These are phyloP conservation scores for Phyllosticta ampelicida DNA, from an alignment of 2,329 filamentous ascomycete species.

Conservation along the genomic window DNA sequence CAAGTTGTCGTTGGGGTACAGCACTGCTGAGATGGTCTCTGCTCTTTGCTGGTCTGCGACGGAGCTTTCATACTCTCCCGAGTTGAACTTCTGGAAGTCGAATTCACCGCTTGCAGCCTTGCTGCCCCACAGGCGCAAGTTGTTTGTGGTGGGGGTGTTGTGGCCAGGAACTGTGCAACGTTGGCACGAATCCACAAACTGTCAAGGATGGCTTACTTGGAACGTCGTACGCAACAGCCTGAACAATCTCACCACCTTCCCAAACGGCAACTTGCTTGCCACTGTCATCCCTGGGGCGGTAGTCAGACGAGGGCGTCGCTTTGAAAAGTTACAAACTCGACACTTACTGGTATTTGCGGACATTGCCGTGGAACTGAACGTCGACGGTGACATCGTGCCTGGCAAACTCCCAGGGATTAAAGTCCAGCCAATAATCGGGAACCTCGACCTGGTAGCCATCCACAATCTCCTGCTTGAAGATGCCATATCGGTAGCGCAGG, in stretches of 20 bases:
- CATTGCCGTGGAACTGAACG: conserved; percentile 90
- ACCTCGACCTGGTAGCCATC: conserved; percentile 97
- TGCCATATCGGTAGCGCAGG: conserved; percentile 81
- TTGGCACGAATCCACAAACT: conserved; percentile 10
- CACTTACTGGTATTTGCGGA: conserved; percentile 49
- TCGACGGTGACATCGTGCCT: conserved; percentile 92
- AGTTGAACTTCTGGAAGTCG: conserved; percentile 99
- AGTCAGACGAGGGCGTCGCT: conserved; percentile 11
- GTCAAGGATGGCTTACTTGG: conserved; percentile 23
- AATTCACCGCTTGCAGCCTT: conserved; percentile 96
- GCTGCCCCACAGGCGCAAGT: conserved; percentile 92
- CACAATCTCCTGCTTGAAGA: conserved; percentile 99
- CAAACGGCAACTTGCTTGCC: conserved; percentile 68
- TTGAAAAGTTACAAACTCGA: not conserved
- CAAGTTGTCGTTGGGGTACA: conserved; percentile 96
- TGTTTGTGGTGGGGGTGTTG: conserved; percentile 84
- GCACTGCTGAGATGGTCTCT: conserved; percentile 95
- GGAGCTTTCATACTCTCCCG: conserved; percentile 91
- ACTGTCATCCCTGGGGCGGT: conserved; percentile 49
- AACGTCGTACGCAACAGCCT: conserved; percentile 88
- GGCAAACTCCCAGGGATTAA: conserved; percentile 98
- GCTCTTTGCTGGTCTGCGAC: conserved; percentile 96
- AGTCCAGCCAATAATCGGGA: conserved; percentile 98
- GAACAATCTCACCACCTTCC: conserved; percentile 89
- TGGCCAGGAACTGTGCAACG: conserved; percentile 67